Conservation (phyloP, 306 rosid genomes). For the Spatholobus suberectus region DNA sequence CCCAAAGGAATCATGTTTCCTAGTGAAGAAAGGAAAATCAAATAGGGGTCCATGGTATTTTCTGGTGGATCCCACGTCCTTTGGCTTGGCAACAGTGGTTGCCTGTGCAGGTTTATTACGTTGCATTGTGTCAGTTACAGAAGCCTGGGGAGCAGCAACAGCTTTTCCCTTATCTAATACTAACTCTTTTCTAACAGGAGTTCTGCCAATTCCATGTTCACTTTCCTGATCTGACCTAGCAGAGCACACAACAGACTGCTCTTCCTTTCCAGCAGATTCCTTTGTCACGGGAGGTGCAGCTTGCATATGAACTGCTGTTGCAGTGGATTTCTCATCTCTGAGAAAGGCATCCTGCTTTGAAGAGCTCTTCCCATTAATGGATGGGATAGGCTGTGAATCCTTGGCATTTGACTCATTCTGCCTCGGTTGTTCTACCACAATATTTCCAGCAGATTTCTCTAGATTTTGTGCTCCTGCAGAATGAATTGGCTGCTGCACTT, state of each 20-base stretch:
- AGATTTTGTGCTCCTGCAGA: slow-evolving; percentile 67
- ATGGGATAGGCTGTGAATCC: slow-evolving; percentile 58
- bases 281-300: slow-evolving; percentile 54
- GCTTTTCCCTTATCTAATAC: slow-evolving; percentile 85
- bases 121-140: slow-evolving; percentile 65
- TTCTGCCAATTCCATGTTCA: slow-evolving; percentile 59
- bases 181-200: slow-evolving; percentile 62
- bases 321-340: slow-evolving; percentile 66
- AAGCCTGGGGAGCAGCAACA: slow-evolving; percentile 62
- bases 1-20: slow-evolving; percentile 93
- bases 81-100: slow-evolving; percentile 62
- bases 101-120: slow-evolving; percentile 66
- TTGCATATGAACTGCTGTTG: slow-evolving; percentile 56
- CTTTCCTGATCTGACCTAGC: slow-evolving; percentile 69
- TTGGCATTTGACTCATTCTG: slow-evolving; percentile 62
- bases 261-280: slow-evolving; percentile 81
- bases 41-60: slow-evolving; percentile 97
- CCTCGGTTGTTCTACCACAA: slow-evolving; percentile 57
- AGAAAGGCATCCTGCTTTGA: slow-evolving; percentile 64
- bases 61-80: slow-evolving; percentile 68
- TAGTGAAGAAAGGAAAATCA: slow-evolving; percentile 96
- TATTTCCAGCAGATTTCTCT: slow-evolving; percentile 68
- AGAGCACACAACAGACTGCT: slow-evolving; percentile 53
- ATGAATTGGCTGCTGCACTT: slow-evolving; percentile 65
- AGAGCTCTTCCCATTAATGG: slow-evolving; percentile 57